Conservation (phyloP, 179 eudicot species). For the Spinacia oleracea region DNA sequence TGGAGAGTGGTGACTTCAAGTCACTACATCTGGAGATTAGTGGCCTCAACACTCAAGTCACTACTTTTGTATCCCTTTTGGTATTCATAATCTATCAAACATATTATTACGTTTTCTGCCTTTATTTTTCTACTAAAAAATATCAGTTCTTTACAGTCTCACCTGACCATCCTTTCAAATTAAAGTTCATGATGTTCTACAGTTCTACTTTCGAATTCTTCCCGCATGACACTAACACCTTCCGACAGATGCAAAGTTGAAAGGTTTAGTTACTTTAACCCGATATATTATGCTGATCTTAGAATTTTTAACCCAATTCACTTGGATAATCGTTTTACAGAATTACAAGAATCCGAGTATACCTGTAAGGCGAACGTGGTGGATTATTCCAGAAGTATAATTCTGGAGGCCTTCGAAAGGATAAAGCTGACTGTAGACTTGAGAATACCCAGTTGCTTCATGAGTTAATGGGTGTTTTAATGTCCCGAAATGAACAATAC, state of each 20-base stretch:
- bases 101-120: too few species aligned
- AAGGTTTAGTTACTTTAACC: background rate
- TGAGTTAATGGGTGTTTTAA: constrained; percentile 36
- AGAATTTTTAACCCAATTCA: background rate
- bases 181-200: constrained; percentile 1
- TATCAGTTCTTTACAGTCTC: too few species aligned
- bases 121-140: too few species aligned
- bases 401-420: constrained; percentile 92
- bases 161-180: background rate
- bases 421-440: constrained; percentile 80
- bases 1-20: too few species aligned
- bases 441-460: constrained; percentile 72
- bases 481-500: constrained; percentile 72
- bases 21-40: too few species aligned
- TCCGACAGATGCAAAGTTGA: background rate
- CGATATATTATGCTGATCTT: background rate
- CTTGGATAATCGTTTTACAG: background rate
- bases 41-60: too few species aligned
- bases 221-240: background rate
- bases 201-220: background rate
- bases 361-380: constrained; percentile 92
- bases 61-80: too few species aligned
- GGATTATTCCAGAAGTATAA: constrained; percentile 96
- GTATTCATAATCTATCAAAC: too few species aligned
- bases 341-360: background rate